Evolutionary conservation across 169 alveolate species (phyloP).

Genomic region (Plasmodium ovale): DNA sequence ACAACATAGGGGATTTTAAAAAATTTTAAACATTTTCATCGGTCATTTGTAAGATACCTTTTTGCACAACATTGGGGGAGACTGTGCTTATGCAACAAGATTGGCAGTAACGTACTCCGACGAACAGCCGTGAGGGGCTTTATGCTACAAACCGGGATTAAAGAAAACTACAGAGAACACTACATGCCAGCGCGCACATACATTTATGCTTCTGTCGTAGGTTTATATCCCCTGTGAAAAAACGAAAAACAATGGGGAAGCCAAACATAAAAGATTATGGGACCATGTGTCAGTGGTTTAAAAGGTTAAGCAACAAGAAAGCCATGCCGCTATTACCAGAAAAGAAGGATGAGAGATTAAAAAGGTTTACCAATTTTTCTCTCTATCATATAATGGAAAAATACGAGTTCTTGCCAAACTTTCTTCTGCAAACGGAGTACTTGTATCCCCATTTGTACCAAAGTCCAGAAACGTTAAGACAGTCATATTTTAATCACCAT

Average conservation of each 20-base stretch:
- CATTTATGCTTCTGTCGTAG: too few relatives aligned
- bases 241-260: conserved; percentile 28
- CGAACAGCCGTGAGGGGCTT: too few relatives aligned
- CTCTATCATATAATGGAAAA: conserved; percentile 71
- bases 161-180: too few relatives aligned
- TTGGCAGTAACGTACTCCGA: too few relatives aligned
- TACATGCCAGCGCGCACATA: too few relatives aligned
- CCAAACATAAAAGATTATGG: conserved; percentile 45
- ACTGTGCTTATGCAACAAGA: too few relatives aligned
- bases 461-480: conserved; percentile 45
- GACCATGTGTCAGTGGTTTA: conserved; percentile 60
- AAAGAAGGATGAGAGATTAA: conserved; percentile 58
- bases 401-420: conserved; percentile 59
- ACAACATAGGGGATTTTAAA: too few relatives aligned
- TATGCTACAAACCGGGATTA: too few relatives aligned
- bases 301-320: conserved; percentile 43
- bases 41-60: too few relatives aligned
- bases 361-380: conserved; percentile 64
- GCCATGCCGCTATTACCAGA: conserved; percentile 58
- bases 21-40: too few relatives aligned
- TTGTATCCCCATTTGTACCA: conserved; percentile 38
- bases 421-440: conserved; percentile 55
- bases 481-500: conserved; percentile 64
- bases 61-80: too few relatives aligned
- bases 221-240: too few relatives aligned